phyloP scores from a whole-genome alignment of 192 early-diverging fungal species.

The Coemansia asiatica region DNA sequence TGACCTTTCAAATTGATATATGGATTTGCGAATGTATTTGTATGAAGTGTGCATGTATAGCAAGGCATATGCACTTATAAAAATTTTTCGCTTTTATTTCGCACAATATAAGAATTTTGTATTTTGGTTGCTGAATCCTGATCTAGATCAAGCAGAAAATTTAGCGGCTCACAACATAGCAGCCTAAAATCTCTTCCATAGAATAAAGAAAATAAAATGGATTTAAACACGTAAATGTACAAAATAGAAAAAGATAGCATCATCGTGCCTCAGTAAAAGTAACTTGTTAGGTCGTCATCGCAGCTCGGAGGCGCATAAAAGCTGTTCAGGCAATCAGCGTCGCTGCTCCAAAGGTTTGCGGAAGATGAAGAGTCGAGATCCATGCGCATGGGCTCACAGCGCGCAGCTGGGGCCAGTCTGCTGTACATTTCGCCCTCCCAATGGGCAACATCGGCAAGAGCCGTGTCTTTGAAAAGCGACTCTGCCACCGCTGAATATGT shows the following conservation, averaged over 20 bases:
- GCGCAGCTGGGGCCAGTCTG: slow-evolving; percentile 14
- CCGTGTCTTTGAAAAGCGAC: slow-evolving; percentile 33
- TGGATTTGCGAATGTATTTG: too few relatives aligned
- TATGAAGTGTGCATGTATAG: too few relatives aligned
- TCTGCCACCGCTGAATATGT: slow-evolving; percentile 1
- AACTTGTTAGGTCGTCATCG: slow-evolving; percentile 34
- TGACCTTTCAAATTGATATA: not conserved
- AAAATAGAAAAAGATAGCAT: not conserved
- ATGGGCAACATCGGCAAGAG: slow-evolving; percentile 17
- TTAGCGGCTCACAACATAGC: too few relatives aligned
- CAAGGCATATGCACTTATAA: not conserved
- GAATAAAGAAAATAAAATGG: too few relatives aligned
- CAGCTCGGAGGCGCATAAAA: slow-evolving; percentile 25
- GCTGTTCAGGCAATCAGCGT: slow-evolving; percentile 19
- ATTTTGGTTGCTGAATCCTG: not conserved
- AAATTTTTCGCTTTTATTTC: slow-evolving; percentile 11
- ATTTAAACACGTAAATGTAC: not conserved
- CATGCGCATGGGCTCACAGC: slow-evolving; percentile 23
- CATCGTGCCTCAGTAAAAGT: slow-evolving; percentile 29
- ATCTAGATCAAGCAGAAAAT: not conserved
- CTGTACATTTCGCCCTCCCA: slow-evolving; percentile 51
- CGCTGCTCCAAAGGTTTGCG: slow-evolving; percentile 14
- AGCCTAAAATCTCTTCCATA: too few relatives aligned
- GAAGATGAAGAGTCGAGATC: slow-evolving; percentile 24
- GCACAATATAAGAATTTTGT: too few relatives aligned